Evolutionary conservation across 805 yeast species (phyloP).

Genomic region (Pichia ethanolica): DNA sequence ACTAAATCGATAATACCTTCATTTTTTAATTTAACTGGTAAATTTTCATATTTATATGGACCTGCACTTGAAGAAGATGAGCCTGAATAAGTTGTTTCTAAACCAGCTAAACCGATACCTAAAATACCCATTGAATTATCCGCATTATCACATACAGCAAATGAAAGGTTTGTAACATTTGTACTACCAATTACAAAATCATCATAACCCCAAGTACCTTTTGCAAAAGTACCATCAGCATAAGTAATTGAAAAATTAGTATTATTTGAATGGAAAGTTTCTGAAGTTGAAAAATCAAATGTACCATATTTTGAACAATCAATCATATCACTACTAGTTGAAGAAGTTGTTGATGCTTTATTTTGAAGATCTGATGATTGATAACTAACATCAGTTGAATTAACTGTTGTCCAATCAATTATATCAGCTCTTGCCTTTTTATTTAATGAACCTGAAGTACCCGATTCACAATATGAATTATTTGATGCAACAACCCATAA

Average conservation of each 20-base stretch:
- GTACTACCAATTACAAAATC: slow-evolving; percentile 43
- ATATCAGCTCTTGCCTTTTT: slow-evolving; percentile 3
- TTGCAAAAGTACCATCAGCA: slow-evolving; percentile 41
- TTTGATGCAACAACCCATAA: slow-evolving; percentile 52
- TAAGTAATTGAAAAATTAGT: slow-evolving; percentile 37
- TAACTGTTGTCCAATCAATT: no score
- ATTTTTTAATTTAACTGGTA: slow-evolving; percentile 35
- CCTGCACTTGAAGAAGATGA: slow-evolving; percentile 7
- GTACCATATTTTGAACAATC: slow-evolving; percentile 18
- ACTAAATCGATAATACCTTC: slow-evolving; percentile 46
- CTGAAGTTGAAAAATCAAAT: slow-evolving; percentile 35
- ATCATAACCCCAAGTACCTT: slow-evolving; percentile 58
- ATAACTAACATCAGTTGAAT: no score
- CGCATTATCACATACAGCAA: slow-evolving; percentile 66
- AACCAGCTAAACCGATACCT: slow-evolving; percentile 46
- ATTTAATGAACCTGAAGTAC: slow-evolving; percentile 10
- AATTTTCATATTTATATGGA: slow-evolving; percentile 35
- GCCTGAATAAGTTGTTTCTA: background rate
- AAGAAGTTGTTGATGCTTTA: background rate
- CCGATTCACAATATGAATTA: slow-evolving; percentile 38
- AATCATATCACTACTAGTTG: background rate
- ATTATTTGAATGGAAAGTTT: slow-evolving; percentile 32
- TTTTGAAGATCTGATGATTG: background rate
- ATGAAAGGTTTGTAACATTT: slow-evolving; percentile 43
- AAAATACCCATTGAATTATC: slow-evolving; percentile 62